Evolutionary conservation across 306 rosid species (phyloP).

Genomic region (Quercus ilex): DNA sequence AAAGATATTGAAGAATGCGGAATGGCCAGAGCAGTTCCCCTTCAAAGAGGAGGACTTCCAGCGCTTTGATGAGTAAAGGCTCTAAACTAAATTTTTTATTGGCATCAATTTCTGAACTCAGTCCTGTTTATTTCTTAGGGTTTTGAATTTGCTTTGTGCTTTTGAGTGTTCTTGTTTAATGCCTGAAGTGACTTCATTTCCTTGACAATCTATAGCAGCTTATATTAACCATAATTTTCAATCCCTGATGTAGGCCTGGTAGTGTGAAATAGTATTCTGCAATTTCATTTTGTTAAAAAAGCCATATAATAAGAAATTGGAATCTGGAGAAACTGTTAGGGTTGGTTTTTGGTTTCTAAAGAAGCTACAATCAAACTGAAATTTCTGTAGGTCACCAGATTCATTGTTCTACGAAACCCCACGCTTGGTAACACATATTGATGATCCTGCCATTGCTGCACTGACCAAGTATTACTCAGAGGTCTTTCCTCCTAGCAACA

Average conservation of each 20-base stretch:
- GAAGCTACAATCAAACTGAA: background rate
- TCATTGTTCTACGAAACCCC: slow-evolving; percentile 68
- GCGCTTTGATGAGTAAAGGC: slow-evolving; percentile 71
- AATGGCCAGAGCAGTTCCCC: slow-evolving; percentile 76
- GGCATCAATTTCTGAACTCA: background rate
- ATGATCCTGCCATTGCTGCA: slow-evolving; percentile 72
- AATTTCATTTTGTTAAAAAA: background rate
- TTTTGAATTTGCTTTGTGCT: background rate
- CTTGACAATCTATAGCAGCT: background rate
- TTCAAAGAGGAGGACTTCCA: slow-evolving; percentile 75
- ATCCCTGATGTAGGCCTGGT: background rate
- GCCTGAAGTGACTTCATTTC: background rate
- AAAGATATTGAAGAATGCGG: slow-evolving; percentile 63
- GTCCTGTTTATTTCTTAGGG: background rate
- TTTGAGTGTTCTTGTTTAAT: background rate
- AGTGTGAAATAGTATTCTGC: background rate
- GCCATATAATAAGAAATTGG: background rate
- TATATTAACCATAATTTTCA: background rate
- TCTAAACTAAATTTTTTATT: slow-evolving; percentile 1
- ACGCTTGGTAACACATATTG: slow-evolving; percentile 83
- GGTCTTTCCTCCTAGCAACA: slow-evolving; percentile 68
- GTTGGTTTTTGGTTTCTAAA: background rate
- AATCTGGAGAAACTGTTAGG: background rate
- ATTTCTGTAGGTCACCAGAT: slow-evolving; percentile 52
- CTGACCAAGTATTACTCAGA: slow-evolving; percentile 67